Conservation (phyloP, 768 basidiomycete genomes). For the Termitomyces sp. region DNA sequence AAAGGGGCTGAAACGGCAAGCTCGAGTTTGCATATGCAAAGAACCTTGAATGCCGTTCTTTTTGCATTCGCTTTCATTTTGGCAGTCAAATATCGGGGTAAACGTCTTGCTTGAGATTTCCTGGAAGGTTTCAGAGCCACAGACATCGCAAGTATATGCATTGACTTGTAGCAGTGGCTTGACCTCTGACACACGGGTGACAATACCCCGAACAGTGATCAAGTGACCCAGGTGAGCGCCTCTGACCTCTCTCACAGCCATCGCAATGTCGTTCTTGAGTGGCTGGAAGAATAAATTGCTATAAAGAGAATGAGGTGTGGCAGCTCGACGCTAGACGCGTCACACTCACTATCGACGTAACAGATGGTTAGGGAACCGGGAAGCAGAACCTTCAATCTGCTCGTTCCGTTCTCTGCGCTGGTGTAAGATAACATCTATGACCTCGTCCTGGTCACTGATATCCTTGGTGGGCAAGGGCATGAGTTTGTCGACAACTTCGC, state of each 20-base stretch:
- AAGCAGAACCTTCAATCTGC: slow-evolving; percentile 67
- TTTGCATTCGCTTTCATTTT: slow-evolving; percentile 80
- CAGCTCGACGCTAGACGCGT: not conserved
- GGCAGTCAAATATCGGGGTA: slow-evolving; percentile 83
- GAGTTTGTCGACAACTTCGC: slow-evolving; percentile 85
- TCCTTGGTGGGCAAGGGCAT: slow-evolving; percentile 89
- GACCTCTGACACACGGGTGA: slow-evolving; percentile 98
- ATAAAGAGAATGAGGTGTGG: slow-evolving; percentile 14
- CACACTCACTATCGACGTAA: slow-evolving; percentile 88
- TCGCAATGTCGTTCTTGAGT: slow-evolving; percentile 63
- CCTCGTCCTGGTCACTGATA: slow-evolving; percentile 88
- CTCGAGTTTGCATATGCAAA: slow-evolving; percentile 97
- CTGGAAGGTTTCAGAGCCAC: slow-evolving; percentile 98
- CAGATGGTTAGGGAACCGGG: slow-evolving; percentile 86
- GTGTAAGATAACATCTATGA: slow-evolving; percentile 94
- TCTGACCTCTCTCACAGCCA: slow-evolving; percentile 91
- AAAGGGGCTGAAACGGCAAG: slow-evolving; percentile 95
- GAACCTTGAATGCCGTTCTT: slow-evolving; percentile 86
- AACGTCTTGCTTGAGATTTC: slow-evolving; percentile 93
- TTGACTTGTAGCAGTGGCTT: slow-evolving; percentile 96
- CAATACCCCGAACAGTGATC: slow-evolving; percentile 96
- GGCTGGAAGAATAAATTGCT: slow-evolving; percentile 97
- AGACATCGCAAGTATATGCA: slow-evolving; percentile 97
- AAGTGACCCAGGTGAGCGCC: slow-evolving; percentile 85
- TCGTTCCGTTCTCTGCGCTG: slow-evolving; percentile 89